Evolutionary conservation across 495 filamentous ascomycete genomes (phyloP).

Genomic region (Penicillium simplicissimum): DNA sequence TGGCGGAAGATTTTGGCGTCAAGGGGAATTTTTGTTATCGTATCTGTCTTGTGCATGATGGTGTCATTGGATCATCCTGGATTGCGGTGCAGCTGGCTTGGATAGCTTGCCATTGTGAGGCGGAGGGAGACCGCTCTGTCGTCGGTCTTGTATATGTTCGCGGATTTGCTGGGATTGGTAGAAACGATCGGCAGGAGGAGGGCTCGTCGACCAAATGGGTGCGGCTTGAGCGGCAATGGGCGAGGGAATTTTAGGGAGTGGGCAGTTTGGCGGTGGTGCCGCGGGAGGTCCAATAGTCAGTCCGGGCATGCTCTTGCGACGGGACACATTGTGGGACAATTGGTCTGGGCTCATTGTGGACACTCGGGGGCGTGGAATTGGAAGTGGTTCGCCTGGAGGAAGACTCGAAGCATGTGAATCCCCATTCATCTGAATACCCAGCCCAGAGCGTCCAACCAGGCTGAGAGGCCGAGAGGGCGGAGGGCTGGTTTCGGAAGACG

Average conservation of each 20-base stretch:
- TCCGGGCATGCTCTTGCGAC: constrained; percentile 59
- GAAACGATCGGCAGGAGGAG: constrained; percentile 15
- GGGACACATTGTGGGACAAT: constrained; percentile 18
- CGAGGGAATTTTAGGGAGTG: constrained; percentile 61
- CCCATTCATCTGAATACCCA: constrained; percentile 19
- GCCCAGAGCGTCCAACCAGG: constrained; percentile 19
- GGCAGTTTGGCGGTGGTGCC: constrained; percentile 62
- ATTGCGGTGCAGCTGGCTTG: constrained; percentile 17
- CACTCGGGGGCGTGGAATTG: constrained; percentile 14
- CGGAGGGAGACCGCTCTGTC: constrained; percentile 11
- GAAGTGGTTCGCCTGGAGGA: constrained; percentile 11
- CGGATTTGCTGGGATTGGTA: constrained; percentile 23
- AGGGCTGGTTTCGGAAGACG: constrained; percentile 17
- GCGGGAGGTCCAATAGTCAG: constrained; percentile 59
- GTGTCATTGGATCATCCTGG: constrained; percentile 19
- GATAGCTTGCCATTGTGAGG: constrained; percentile 3
- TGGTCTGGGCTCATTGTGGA: constrained; percentile 15
- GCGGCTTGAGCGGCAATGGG: constrained; percentile 18
- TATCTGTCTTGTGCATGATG: constrained; percentile 8
- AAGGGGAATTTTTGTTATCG: not conserved
- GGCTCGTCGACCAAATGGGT: constrained; percentile 4
- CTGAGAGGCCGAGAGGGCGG: constrained; percentile 23
- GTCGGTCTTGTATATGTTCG: constrained; percentile 19
- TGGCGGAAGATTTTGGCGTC: not conserved
- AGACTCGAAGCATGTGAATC: not conserved